Evolutionary conservation across 2,329 filamentous ascomycete genomes (phyloP).

Genomic region (Neodidymelliopsis sp.): DNA sequence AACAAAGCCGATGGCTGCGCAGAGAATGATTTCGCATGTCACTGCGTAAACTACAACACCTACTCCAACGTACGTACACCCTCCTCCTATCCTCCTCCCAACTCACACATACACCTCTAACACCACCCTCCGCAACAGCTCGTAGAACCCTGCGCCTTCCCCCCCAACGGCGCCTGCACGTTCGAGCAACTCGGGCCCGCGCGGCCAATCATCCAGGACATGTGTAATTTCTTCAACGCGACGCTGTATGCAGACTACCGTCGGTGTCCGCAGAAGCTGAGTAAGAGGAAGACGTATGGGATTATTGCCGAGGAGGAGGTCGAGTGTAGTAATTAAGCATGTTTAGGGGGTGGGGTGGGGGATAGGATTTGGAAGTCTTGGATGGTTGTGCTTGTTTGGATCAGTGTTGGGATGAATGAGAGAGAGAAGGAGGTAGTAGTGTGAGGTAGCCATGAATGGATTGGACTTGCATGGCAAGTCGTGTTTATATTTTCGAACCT

Average conservation of each 20-base stretch:
- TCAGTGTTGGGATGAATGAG: no score
- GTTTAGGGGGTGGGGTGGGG: no score
- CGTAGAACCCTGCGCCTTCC: constrained; percentile 18
- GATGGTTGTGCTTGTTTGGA: no score
- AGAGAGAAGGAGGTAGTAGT: no score
- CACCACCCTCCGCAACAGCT: neutral
- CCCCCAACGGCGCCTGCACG: neutral
- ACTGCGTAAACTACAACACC: constrained; percentile 29
- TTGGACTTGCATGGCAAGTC: no score
- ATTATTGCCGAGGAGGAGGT: constrained; percentile 23
- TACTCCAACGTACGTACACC: constrained; percentile 27
- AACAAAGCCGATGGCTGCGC: constrained; percentile 32
- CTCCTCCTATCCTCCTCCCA: neutral
- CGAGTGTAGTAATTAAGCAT: neutral
- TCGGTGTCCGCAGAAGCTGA: constrained; percentile 22
- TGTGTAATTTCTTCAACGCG: constrained; percentile 38
- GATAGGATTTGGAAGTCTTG: no score
- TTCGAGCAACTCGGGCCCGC: constrained; percentile 20
- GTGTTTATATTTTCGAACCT: no score
- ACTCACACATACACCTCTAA: neutral
- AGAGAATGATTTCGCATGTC: constrained; percentile 32
- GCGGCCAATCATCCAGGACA: constrained; percentile 28
- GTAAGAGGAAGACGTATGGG: constrained; percentile 25
- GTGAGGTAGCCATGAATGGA: no score
- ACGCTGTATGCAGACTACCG: constrained; percentile 30